Evolutionary conservation across 140 eudicot genomes (phyloP), one percentile per base, ranked within the genome.

Genomic region (Cichorium intybus): DNA sequence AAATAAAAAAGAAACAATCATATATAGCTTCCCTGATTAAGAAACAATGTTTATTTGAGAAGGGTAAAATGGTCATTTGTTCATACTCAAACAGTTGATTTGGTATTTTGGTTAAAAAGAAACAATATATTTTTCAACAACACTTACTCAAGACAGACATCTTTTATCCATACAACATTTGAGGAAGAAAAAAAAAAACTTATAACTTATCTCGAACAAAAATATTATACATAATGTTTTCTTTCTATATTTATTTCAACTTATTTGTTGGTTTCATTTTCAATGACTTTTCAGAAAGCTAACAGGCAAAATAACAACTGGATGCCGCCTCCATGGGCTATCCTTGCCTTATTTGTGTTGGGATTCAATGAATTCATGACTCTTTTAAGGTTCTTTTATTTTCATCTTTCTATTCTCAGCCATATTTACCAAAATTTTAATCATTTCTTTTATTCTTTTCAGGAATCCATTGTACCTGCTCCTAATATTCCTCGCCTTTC

Each of bases 301-400:
- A 71, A 79, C 78, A 84, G 66, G 76, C 89, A 76, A 69, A 73
- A 79, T 35, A 84, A 65, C 68, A 82, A 69, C n/a, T 87, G 96
- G 96, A 37, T 87, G 48, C 96, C 96, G 10, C 95, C 95, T 68
- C 81, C 89, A 16, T 87, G 96, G 96, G 94, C 94, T 29, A 85
- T 87, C 8, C 6, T 72, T 20, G 96, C 89, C 2, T 73, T 85
- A 75, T 10, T 87, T 37, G 70, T 87, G 26, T 85, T 87, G 27
- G 94, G 96, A 27, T 85, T 84, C 53, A 76, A 87, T 62, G 96
- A 87, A 62, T 76, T 87, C 39, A 82, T 87, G 92, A 65, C 79
- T 43, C 96, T 87, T 68, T 68, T 87, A 59, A 87, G 87, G 96
- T 75, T 61, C 21, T 46, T 60, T 51, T 21, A 8, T 11, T 26